Percentiles rank a stretch among this genome's conserved stretches.
phyloP scores from a whole-genome alignment of 2,329 filamentous ascomycete genomes.

The Xenoacremonium recifei region DNA sequence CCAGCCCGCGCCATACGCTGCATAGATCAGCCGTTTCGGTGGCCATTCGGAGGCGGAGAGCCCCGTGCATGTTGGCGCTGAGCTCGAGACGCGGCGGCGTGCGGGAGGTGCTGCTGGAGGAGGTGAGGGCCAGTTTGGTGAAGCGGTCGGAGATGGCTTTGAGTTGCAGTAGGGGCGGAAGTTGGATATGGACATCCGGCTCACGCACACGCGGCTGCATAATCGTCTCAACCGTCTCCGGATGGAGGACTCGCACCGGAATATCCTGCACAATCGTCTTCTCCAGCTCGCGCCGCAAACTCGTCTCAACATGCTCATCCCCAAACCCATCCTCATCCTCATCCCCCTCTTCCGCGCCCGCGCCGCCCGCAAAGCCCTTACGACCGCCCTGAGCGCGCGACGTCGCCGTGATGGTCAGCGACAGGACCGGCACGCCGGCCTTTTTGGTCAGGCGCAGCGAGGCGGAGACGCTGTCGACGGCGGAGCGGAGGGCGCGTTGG shows the following conservation, averaged over 20 bases:
- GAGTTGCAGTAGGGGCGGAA: constrained; percentile 83
- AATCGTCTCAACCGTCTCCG: constrained; percentile 82
- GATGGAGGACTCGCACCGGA: constrained; percentile 85
- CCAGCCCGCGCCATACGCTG: constrained; percentile 80
- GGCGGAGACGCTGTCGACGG: constrained; percentile 75
- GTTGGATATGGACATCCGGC: constrained; percentile 88
- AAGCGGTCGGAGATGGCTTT: constrained; percentile 95
- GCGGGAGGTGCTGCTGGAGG: constrained; percentile 42
- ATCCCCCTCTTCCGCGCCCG: constrained; percentile 36
- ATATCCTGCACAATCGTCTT: constrained; percentile 95
- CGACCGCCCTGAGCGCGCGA: constrained; percentile 39
- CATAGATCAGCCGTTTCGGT: constrained; percentile 85
- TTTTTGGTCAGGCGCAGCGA: constrained; percentile 91
- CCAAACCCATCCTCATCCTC: constrained; percentile 45
- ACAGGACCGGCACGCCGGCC: constrained; percentile 80
- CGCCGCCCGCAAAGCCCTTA: constrained; percentile 28
- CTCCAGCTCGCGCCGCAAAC: constrained; percentile 69
- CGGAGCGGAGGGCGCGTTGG: constrained; percentile 88
- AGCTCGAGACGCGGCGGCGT: constrained; percentile 72
- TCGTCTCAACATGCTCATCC: constrained; percentile 54
- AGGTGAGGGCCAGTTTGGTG: constrained; percentile 72
- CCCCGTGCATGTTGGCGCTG: constrained; percentile 92
- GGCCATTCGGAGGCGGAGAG: constrained; percentile 72
- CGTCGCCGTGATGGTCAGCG: constrained; percentile 83
- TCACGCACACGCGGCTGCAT: constrained; percentile 90